phyloP scores from a whole-genome alignment of 768 basidiomycete genomes.

The Boletus fagicola region DNA sequence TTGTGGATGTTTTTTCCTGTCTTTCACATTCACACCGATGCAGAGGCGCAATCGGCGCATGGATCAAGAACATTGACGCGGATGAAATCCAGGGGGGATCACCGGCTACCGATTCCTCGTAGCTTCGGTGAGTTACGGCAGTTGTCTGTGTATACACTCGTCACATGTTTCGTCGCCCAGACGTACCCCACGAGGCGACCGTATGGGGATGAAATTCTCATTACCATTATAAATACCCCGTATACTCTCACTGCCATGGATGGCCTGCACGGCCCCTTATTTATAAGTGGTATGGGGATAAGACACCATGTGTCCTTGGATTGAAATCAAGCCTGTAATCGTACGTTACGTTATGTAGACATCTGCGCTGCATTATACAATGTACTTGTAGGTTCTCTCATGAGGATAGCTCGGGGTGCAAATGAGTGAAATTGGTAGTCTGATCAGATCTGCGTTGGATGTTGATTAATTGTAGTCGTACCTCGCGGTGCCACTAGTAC shows the following conservation, averaged over 20 bases:
- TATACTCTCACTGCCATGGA: constrained; percentile 22
- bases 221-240: constrained; percentile 25
- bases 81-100: constrained; percentile 25
- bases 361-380: constrained; percentile 7
- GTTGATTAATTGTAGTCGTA: background rate
- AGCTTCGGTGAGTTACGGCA: constrained; percentile 2
- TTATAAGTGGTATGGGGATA: constrained; percentile 14
- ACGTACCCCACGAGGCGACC: constrained; percentile 29
- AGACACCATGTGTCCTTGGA: constrained; percentile 4
- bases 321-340: constrained; percentile 13
- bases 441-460: constrained; percentile 2
- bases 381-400: background rate
- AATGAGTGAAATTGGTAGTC: background rate
- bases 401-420: background rate
- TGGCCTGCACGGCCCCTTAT: constrained; percentile 7
- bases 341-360: constrained; percentile 21
- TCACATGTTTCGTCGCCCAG: constrained; percentile 13
- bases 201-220: constrained; percentile 20
- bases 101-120: constrained; percentile 8
- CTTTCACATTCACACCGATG: constrained; percentile 3
- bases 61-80: constrained; percentile 92
- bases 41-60: constrained; percentile 93
- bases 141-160: background rate
- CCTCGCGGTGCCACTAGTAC: background rate
- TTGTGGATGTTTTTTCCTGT: background rate